These are phyloP conservation scores for Blumeriella jaapii DNA, from an alignment of 2,329 filamentous ascomycete species.

Conservation along the genomic window DNA sequence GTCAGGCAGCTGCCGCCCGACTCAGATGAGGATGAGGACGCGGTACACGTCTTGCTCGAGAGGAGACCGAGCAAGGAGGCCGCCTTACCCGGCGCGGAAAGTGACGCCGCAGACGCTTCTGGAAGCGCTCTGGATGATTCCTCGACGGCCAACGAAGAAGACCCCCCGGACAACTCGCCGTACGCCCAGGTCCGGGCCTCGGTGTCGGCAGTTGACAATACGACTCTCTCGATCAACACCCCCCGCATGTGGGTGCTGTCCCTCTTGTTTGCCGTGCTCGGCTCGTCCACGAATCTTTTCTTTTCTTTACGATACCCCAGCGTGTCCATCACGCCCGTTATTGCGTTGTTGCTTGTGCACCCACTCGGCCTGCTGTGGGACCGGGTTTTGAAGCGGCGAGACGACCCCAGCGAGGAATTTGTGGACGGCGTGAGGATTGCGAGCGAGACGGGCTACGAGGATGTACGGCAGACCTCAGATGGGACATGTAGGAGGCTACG, in stretches of 20 bases:
- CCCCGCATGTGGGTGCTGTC: slow-evolving; percentile 80
- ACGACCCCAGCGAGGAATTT: slow-evolving; percentile 44
- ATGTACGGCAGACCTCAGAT: slow-evolving; percentile 2
- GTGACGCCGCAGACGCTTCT: slow-evolving; percentile 21
- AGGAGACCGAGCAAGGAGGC: slow-evolving; percentile 15
- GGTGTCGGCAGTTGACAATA: slow-evolving; percentile 65
- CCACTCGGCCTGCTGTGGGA: slow-evolving; percentile 77
- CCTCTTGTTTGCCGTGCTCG: slow-evolving; percentile 68
- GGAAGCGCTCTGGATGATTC: slow-evolving; percentile 7
- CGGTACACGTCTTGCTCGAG: slow-evolving; percentile 15
- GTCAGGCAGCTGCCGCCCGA: slow-evolving; percentile 1
- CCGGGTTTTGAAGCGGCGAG: slow-evolving; percentile 48
- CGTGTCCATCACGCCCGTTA: slow-evolving; percentile 80
- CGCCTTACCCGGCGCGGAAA: slow-evolving; percentile 15
- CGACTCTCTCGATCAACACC: slow-evolving; percentile 70
- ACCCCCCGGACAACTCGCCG: slow-evolving; percentile 57
- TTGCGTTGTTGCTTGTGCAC: slow-evolving; percentile 74
- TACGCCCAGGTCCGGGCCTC: slow-evolving; percentile 73
- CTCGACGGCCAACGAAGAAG: slow-evolving; percentile 33
- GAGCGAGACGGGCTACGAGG: slow-evolving; percentile 19
- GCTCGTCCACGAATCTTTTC: slow-evolving; percentile 76
- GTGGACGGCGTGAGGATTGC: slow-evolving; percentile 36
- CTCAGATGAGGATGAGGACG: slow-evolving; percentile 5
- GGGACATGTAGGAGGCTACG: slow-evolving; percentile 36
- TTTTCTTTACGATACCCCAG: slow-evolving; percentile 86